These are phyloP conservation scores for Thraustochytrium sp. DNA, from an alignment of 352 stramenopile species.

Conservation along the genomic window DNA sequence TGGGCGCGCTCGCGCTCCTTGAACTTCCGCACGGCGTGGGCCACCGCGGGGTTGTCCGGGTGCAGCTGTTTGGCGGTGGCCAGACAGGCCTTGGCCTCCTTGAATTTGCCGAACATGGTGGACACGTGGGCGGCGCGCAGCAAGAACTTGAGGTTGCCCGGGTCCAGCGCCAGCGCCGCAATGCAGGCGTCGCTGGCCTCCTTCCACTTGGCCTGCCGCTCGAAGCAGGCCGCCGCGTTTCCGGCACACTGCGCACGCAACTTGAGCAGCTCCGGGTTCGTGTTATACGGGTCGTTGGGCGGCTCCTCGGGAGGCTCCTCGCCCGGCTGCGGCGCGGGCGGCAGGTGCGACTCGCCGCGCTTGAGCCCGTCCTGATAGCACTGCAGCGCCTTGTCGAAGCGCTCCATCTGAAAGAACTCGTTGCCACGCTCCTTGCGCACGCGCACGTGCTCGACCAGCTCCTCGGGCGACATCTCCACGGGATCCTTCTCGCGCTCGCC, in stretches of 20 bases:
- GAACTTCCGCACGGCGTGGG: not conserved
- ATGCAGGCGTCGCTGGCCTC: constrained; percentile 27
- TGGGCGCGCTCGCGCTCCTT: not conserved
- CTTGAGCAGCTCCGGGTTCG: constrained; percentile 14
- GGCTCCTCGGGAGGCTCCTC: not conserved
- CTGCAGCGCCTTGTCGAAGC: constrained; percentile 17
- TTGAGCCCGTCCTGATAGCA: constrained; percentile 40
- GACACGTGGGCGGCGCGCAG: not conserved
- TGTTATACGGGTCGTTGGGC: constrained; percentile 25
- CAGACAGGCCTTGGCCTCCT: constrained; percentile 17
- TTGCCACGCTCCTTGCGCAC: constrained; percentile 35
- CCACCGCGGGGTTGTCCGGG: not conserved
- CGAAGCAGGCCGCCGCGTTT: constrained; percentile 17
- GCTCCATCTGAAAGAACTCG: not conserved
- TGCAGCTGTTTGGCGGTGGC: not conserved
- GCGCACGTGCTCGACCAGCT: not conserved
- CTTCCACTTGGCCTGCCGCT: constrained; percentile 5
- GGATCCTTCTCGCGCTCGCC: constrained; percentile 24
- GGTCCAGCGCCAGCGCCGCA: not conserved
- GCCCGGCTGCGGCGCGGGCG: not conserved
- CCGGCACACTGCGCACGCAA: not conserved
- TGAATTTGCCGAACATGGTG: not conserved
- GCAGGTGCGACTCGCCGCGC: constrained; percentile 15
- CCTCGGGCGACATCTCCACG: constrained; percentile 16
- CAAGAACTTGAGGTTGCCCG: constrained; percentile 21